Base-by-base conservation (phyloP, 306 rosid species). In the Vigna mungo region DNA sequence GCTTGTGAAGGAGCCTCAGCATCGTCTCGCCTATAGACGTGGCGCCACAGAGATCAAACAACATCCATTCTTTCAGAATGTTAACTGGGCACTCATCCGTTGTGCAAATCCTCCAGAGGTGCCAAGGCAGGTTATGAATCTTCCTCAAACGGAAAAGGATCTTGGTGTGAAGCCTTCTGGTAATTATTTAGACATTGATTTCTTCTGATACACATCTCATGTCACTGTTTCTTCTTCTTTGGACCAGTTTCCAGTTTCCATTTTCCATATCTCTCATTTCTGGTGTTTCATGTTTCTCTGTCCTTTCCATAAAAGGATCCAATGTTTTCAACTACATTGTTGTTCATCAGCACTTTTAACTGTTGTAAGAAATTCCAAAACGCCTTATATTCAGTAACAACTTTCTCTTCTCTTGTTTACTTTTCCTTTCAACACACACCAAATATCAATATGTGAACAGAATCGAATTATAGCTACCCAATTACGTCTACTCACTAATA, bases 1-100 rank as follows among this genome's bases (percentile, higher is more conserved):
- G 21, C 97, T 95, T 2, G 99, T 95, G 68, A 95, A 95, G 86
- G 98, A 95, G 85, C 98, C 98, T 36, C 97, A 95, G 83, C 92
- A 95, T 73, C 98, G 98, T 59, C 96, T 95, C 41, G 98, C 98
- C 62, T 95, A 89, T 37, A 82, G 97, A 67, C 95, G 99, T 0
- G 99, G 99, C 0, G 99, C 99, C 2, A 89, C 99, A 2, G 97
- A 95, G 79, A 84, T 95, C 43, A 95, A 95, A 78, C 99, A 95
- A 49, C 97, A 92, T 75, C 99, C 99, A 0, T 95, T 95, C 84
- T 95, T 95, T 69, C 97, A 95, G 80, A 95, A 89, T 70, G 93
- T 92, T 68, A 95, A 95, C 69, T 95, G 99, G 99, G 99, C 99
- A 1, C 87, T 95, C 25, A 92, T 95, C 79, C 96, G 99, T 18